Evolutionary conservation across 1,284 basidiomycete species (phyloP).

Genomic region (Phenoliferia sp.): DNA sequence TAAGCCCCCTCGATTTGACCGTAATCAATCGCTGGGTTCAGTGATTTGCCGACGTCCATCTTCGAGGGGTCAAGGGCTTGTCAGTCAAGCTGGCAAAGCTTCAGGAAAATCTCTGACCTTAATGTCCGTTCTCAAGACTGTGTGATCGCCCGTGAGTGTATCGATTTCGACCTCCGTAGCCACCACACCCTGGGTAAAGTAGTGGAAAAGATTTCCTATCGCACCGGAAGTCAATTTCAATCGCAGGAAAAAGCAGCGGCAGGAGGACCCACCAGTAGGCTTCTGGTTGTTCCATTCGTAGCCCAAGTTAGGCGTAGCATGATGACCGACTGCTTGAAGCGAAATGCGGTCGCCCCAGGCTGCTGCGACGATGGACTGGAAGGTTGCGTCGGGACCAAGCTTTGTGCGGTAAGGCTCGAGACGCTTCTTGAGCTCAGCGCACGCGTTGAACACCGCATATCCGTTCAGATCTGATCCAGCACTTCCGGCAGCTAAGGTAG

Average conservation of each 20-base stretch:
- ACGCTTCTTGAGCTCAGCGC: constrained; percentile 41
- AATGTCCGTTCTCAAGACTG: constrained; percentile 36
- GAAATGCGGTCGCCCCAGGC: constrained; percentile 42
- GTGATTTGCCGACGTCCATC: constrained; percentile 42
- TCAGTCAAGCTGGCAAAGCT: constrained; percentile 15
- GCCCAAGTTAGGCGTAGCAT: constrained; percentile 41
- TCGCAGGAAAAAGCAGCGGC: neutral
- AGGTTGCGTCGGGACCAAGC: constrained; percentile 30
- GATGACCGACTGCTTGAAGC: constrained; percentile 41
- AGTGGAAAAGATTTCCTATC: constrained; percentile 7
- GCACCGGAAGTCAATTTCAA: neutral
- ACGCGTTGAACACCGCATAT: constrained; percentile 39
- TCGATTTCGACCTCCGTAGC: constrained; percentile 44
- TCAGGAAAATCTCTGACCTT: constrained; percentile 41
- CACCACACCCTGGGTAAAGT: constrained; percentile 34
- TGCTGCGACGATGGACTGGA: constrained; percentile 37
- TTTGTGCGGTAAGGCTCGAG: constrained; percentile 34
- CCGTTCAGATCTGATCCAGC: constrained; percentile 37
- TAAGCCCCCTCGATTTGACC: constrained; percentile 39
- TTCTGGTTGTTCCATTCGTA: constrained; percentile 37
- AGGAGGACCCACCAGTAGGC: neutral
- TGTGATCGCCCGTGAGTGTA: constrained; percentile 41
- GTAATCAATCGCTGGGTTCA: constrained; percentile 44
- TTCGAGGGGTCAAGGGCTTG: neutral
- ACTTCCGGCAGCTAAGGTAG: constrained; percentile 13